Evolutionary conservation across 768 basidiomycete genomes (phyloP), one percentile per base, ranked within the genome.

Genomic region (Candolleomyces aberdarensis): DNA sequence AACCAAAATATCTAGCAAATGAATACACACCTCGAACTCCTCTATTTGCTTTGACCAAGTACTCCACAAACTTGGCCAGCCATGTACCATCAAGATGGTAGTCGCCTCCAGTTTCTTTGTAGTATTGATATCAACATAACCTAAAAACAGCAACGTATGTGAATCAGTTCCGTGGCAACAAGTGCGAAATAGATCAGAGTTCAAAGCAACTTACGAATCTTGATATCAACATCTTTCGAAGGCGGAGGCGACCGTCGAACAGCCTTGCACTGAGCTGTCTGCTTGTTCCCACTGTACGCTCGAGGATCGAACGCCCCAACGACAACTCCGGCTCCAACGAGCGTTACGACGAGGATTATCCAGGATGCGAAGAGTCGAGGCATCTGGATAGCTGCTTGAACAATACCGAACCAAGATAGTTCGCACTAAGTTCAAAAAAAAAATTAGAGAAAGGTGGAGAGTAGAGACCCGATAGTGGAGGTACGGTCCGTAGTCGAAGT

Each of bases 51-150:
- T 80, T 40, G 85, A 79, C 90, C 89, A 92, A 19, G 81, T 82
- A 57, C 84, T 86, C 90, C 90, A 92, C 3, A 91, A 70, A 63
- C 85, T 80, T 0, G 90, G 90, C 90, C 90, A 92, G 3, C 90
- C 90, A 65, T 92, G 90, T 0, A 91, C 84, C 79, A 92, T 80
- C 32, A 92, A 52, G 3, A 91, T 72, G 0, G 85, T 82, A 14
- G 71, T 76, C 29, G 79, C 70, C 0, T 60, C 63, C 17, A 11
- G 6, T 1, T 36, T 11, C 36, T 36, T 36, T 36, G 3, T 36
- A 10, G 85, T 78, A 62, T 90, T 89, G 61, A 90, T 67, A 44
- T 91, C 81, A 22, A 85, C 80, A 66, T 90, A 91, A 62, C 80
- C 88, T 88, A 62, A 36, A 26, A 36, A 36, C 36, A 36, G 15